Base-by-base conservation (phyloP, 2,329 filamentous ascomycete genomes). In the Macrophomina pseudophaseolina region DNA sequence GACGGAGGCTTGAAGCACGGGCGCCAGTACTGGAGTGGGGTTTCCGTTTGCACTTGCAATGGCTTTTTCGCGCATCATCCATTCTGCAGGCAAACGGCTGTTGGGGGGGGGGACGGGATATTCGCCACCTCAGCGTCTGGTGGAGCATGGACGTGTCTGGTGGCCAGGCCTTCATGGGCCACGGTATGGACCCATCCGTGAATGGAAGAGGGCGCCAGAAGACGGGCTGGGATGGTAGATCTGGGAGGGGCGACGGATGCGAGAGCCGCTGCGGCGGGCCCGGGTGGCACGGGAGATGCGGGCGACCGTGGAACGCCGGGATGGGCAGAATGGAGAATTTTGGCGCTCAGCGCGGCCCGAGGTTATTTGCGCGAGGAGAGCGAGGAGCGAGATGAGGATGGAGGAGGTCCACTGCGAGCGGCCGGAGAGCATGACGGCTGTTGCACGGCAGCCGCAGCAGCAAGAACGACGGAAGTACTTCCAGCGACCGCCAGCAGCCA, bases 401-500 rank as follows among this genome's bases (percentile, higher is more conserved):
- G n/a, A 60, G 7, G 56, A 23, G 42, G 42, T 23, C 56, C 44
- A 49, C 54, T 46, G 54, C 54, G 14, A 46, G 40, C 40, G 28
- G 38, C 23, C 38, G 54, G 54, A 42, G 53, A 44, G 38, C 12
- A 7, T 18, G 53, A 35, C 11, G 30, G 35, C 42, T 18, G 58
- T 62, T 49, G 38, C 58, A 62, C 58, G 23, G 30, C 58, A 62
- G 58, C 42, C 7, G 18, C 8, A 23, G 52, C 12, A 33, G 51
- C 48, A 30, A 30, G 5, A 14, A 12, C 11, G 56, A 11, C 56
- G 56, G 42, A 60, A 14, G 42, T 12, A 23, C 40, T n/a, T 35
- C 16, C 56, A 46, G 12, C 30, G 56, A 44, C 32, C 56, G 56
- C 40, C 56, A 48, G 40, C 40, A 6, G 38, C 23, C 23, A 23